A percentile compares a stretch with the other conserved stretches of the same genome.
These are phyloP conservation scores for Conringia planisiliqua DNA, from an alignment of 345 rosid genomes.

Conservation along the genomic window DNA sequence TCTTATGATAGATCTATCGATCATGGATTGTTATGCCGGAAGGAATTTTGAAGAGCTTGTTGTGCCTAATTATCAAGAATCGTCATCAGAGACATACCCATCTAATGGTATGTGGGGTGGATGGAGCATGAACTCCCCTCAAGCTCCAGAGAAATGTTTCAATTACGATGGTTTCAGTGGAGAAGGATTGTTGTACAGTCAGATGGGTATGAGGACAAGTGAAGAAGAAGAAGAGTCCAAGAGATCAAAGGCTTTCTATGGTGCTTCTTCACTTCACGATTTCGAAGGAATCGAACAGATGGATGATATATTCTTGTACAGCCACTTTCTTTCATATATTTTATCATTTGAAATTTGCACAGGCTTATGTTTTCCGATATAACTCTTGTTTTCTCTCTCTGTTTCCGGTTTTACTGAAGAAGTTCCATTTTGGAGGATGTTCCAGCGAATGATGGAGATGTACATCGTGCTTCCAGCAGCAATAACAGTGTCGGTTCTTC, in stretches of 20 bases:
- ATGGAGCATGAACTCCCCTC: conserved; percentile 30
- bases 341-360: not conserved
- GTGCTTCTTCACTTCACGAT: conserved; percentile 39
- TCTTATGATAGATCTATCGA: conserved; percentile 3
- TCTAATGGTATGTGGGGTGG: conserved; percentile 35
- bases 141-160: conserved; percentile 30
- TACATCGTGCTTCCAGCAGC: conserved; percentile 14
- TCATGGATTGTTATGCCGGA: conserved; percentile 33
- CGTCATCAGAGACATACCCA: conserved; percentile 32
- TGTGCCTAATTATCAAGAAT: conserved; percentile 29
- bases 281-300: conserved; percentile 49
- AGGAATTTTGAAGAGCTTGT: conserved; percentile 25
- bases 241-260: conserved; percentile 26
- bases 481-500: conserved; percentile 29
- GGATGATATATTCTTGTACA: conserved; percentile 80
- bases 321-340: conserved; percentile 6
- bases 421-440: conserved; percentile 39
- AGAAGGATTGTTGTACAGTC: conserved; percentile 15
- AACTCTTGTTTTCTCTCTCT: not conserved
- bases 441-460: conserved; percentile 35
- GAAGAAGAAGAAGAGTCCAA: conserved; percentile 35
- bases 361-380: conserved; percentile 20
- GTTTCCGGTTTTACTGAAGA: conserved; percentile 25
- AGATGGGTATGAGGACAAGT: conserved; percentile 23
- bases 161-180: conserved; percentile 24